These are phyloP conservation scores for Saitozyma podzolica DNA, from an alignment of 768 basidiomycete genomes.

Conservation along the genomic window DNA sequence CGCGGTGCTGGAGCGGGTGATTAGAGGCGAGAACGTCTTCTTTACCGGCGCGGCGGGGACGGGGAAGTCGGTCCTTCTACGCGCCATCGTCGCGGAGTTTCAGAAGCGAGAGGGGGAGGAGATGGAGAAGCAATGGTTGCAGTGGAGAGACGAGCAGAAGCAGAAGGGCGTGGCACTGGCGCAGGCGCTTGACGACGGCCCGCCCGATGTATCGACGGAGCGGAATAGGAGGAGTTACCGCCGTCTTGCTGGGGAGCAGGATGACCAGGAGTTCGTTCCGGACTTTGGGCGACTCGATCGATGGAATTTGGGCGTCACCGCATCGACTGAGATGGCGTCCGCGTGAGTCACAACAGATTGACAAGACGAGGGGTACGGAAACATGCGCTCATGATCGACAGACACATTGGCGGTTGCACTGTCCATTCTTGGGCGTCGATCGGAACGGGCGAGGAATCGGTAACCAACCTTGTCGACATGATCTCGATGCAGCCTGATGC, in stretches of 20 bases:
- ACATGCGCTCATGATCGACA: neutral
- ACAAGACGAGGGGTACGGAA: neutral
- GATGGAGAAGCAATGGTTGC: neutral
- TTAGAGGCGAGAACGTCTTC: constrained; percentile 70
- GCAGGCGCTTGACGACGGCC: no score
- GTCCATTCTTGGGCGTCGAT: constrained; percentile 45
- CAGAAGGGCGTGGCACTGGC: neutral
- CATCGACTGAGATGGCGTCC: constrained; percentile 88
- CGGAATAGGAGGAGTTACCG: no score
- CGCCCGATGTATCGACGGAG: no score
- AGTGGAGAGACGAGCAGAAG: neutral
- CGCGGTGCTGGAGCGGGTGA: constrained; percentile 25
- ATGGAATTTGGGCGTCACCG: constrained; percentile 63
- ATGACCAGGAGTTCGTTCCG: no score
- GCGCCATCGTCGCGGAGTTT: constrained; percentile 80
- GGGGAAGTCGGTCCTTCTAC: constrained; percentile 89
- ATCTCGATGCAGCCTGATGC: constrained; percentile 14
- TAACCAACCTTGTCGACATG: constrained; percentile 16
- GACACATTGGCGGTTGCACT: constrained; percentile 38
- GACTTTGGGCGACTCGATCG: neutral
- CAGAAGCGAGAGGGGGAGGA: constrained; percentile 6
- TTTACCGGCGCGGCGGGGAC: constrained; percentile 98
- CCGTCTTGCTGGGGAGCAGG: no score
- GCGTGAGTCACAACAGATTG: constrained; percentile 32
- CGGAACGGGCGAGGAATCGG: constrained; percentile 21